phyloP scores from a whole-genome alignment of 73 alveolate species.

The Stentor roeselii region DNA sequence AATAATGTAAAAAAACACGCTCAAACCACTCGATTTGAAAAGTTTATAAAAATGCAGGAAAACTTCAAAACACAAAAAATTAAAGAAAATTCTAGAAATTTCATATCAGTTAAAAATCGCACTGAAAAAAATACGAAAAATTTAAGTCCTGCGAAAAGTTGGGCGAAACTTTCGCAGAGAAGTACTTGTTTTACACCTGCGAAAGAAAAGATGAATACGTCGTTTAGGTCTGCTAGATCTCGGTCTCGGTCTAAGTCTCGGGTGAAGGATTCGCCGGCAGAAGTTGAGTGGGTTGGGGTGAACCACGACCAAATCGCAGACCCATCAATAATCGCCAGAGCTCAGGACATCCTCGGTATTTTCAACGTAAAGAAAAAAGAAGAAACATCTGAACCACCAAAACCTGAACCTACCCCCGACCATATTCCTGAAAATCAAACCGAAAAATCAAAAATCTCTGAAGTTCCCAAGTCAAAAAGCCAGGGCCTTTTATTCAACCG shows the following conservation, averaged over 20 bases:
- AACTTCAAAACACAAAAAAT: neutral
- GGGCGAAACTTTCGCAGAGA: no score
- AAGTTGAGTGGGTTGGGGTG: no score
- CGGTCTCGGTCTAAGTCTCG: neutral
- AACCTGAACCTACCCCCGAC: neutral
- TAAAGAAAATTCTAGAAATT: no score
- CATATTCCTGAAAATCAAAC: neutral
- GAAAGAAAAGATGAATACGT: neutral
- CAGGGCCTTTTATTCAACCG: neutral
- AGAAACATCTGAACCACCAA: neutral
- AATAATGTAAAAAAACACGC: neutral
- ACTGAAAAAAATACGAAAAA: no score
- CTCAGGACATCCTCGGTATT: neutral
- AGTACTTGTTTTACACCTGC: neutral
- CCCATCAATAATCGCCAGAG: neutral
- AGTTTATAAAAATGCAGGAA: neutral
- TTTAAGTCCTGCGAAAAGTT: no score
- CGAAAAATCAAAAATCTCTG: neutral
- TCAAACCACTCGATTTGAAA: neutral
- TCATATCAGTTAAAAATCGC: no score
- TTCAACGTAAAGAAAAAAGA: neutral
- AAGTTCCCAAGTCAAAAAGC: no score
- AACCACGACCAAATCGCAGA: neutral
- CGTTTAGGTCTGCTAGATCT: slow-evolving; percentile 5
- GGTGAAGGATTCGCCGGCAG: no score